Evolutionary conservation across 2,329 filamentous ascomycete genomes (phyloP).

Genomic region (Fusarium udum): DNA sequence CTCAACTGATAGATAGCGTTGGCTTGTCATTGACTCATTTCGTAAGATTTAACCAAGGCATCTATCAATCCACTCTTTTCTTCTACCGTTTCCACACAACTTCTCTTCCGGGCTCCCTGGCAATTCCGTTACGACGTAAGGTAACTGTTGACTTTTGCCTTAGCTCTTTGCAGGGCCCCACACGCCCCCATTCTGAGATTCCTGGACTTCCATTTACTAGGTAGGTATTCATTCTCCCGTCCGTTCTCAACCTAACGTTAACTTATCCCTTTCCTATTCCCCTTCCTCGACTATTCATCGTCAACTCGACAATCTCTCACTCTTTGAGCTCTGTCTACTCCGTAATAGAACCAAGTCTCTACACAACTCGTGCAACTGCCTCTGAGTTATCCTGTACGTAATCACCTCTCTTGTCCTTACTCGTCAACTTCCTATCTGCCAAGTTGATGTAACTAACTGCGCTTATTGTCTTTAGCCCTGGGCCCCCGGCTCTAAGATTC

Average conservation of each 20-base stretch:
- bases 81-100: constrained; percentile 14
- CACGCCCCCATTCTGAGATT: constrained; percentile 7
- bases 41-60: constrained; percentile 4
- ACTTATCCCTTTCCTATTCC: constrained; percentile 19
- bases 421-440: constrained; percentile 20
- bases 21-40: background rate
- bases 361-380: background rate
- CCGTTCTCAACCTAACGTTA: background rate
- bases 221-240: background rate
- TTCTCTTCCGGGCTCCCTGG: constrained; percentile 15
- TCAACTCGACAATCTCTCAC: constrained; percentile 1
- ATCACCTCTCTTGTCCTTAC: background rate
- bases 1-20: background rate
- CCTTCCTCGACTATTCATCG: constrained; percentile 3
- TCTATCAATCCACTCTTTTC: constrained; percentile 9
- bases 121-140: constrained; percentile 20
- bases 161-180: constrained; percentile 15
- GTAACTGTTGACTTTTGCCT: constrained; percentile 23
- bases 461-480: constrained; percentile 42
- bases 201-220: background rate
- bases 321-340: background rate
- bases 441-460: constrained; percentile 26
- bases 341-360: background rate
- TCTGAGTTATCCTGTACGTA: background rate
- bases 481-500: constrained; percentile 39